These are phyloP conservation scores for Silene vulgaris DNA, from an alignment of 179 eudicot genomes.

Conservation along the genomic window DNA sequence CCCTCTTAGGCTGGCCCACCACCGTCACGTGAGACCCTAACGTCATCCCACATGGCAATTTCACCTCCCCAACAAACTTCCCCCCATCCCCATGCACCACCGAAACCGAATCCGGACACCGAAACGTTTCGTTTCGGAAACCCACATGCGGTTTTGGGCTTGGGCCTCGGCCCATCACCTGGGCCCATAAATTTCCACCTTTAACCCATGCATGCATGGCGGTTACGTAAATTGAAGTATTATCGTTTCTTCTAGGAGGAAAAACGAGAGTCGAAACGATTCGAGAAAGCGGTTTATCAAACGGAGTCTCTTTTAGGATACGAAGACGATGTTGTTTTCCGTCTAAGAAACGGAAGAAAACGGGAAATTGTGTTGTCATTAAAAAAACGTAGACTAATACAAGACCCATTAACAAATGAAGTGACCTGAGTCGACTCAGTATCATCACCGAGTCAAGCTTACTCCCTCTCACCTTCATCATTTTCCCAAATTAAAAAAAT, in stretches of 20 bases:
- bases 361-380: slow-evolving; percentile 54
- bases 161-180: slow-evolving; percentile 15
- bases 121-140: slow-evolving; percentile 20
- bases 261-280: slow-evolving; percentile 32
- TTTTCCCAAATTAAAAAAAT: background rate
- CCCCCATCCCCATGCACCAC: slow-evolving; percentile 15
- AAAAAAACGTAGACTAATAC: slow-evolving; percentile 50
- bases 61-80: slow-evolving; percentile 26
- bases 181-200: slow-evolving; percentile 33
- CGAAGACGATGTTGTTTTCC: slow-evolving; percentile 6
- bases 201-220: slow-evolving; percentile 36
- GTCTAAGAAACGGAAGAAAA: slow-evolving; percentile 39
- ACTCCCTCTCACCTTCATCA: slow-evolving; percentile 39
- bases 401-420: slow-evolving; percentile 47
- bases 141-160: slow-evolving; percentile 9
- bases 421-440: slow-evolving; percentile 54
- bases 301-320: slow-evolving; percentile 22
- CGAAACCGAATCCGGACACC: slow-evolving; percentile 37
- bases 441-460: slow-evolving; percentile 43
- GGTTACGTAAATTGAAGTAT: slow-evolving; percentile 26
- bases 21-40: slow-evolving; percentile 65
- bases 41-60: slow-evolving; percentile 54
- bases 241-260: slow-evolving; percentile 1
- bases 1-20: slow-evolving; percentile 53
- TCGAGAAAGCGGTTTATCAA: slow-evolving; percentile 12